Base-by-base conservation (phyloP, 768 basidiomycete species). In the Termitomyces sp. region DNA sequence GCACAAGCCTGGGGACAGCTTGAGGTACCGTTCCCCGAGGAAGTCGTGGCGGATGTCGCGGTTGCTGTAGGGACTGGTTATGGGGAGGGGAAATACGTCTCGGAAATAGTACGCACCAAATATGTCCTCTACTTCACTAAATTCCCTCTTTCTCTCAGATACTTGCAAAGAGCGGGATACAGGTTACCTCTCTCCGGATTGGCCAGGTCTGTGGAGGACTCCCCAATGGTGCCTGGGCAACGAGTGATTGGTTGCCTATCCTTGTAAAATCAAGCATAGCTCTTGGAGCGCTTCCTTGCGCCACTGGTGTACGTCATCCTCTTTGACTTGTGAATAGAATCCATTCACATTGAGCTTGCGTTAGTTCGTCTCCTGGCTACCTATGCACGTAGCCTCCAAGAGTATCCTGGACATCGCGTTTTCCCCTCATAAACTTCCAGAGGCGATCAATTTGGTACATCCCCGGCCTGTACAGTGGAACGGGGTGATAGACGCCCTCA, bases 201-300 rank as follows among this genome's bases (percentile, higher is more conserved):
- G 81, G 80, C 0, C 81, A 83, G 56, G 65, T 81, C 7, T 69
- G 67, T 28, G 79, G 79, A 16, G 76, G 76, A 24, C 58, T 56
- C 0, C 65, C 64, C 1, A 69, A 68, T 9, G 80, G 80, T 20
- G 72, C 72, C 0, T 81, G 80, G 80, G 71, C 70, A 3, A 68
- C 70, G 3, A 72, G 66, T 0, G 78, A 81, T 48, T 82, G 80
- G 81, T 62, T 81, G 30, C 79, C 80, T 16, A 69, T 73, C 38
- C 64, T 81, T 4, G 68, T 77, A 16, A 69, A 74, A 53, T 70
- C 72, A 0, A 71, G 72, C 47, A n/a, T 69, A 53, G 54, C 55
- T 44, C 53, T 73, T 9, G 69, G 69, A 49, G 61, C 57, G 16
- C 55, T 75, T 6, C 72, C 73, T 7, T 55, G 59, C n/a, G 64